These are phyloP conservation scores for Globisporangium megalacanthum DNA, from an alignment of 352 stramenopile species.

Conservation along the genomic window DNA sequence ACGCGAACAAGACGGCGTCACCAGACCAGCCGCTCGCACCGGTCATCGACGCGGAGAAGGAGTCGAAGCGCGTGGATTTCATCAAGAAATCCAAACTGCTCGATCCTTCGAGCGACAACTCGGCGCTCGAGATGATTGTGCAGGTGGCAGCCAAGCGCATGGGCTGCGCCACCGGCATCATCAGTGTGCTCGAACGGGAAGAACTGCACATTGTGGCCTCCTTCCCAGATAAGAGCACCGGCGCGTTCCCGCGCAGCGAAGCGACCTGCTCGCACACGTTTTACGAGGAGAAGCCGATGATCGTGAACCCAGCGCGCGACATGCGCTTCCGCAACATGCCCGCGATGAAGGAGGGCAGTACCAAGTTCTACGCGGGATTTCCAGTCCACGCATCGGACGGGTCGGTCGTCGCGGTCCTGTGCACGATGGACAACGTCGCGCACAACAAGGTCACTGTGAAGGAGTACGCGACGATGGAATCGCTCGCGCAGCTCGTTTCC, in stretches of 20 bases:
- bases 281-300: slow-evolving; percentile 55
- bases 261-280: slow-evolving; percentile 52
- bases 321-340: slow-evolving; percentile 56
- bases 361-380: slow-evolving; percentile 69
- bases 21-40: slow-evolving; percentile 42
- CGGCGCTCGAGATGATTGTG: slow-evolving; percentile 45
- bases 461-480: slow-evolving; percentile 66
- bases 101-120: slow-evolving; percentile 31
- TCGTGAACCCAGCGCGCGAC: slow-evolving; percentile 56
- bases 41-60: slow-evolving; percentile 28
- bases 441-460: slow-evolving; percentile 52
- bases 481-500: slow-evolving; percentile 40
- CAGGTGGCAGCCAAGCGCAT: slow-evolving; percentile 48
- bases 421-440: slow-evolving; percentile 30
- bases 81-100: slow-evolving; percentile 45
- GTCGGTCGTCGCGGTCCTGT: slow-evolving; percentile 45
- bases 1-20: slow-evolving; percentile 24
- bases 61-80: slow-evolving; percentile 32
- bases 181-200: slow-evolving; percentile 48
- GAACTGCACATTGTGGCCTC: slow-evolving; percentile 44
- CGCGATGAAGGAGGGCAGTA: slow-evolving; percentile 32
- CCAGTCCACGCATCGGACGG: slow-evolving; percentile 40
- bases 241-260: slow-evolving; percentile 33
- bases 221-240: slow-evolving; percentile 32
- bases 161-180: slow-evolving; percentile 49